These are phyloP conservation scores for Larix sibirica DNA, from an alignment of 83 land plant species.

Conservation along the genomic window DNA sequence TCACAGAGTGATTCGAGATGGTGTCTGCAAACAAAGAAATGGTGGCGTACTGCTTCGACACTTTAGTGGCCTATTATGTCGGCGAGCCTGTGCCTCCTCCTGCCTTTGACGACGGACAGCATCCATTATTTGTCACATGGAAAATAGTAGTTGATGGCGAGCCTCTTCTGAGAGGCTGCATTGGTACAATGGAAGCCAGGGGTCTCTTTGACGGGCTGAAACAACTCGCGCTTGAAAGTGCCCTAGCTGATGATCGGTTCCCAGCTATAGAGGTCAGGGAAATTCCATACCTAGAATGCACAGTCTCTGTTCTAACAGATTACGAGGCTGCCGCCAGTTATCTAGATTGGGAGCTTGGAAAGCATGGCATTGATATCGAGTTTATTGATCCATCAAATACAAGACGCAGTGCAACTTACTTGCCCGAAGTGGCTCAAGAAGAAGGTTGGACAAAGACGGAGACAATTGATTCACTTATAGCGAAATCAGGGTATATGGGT, in stretches of 20 bases:
- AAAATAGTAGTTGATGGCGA: too few relatives aligned
- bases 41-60: slow-evolving; percentile 94
- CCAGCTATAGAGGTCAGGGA: slow-evolving; percentile 95
- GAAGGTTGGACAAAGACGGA: slow-evolving; percentile 98
- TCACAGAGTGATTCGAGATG: too few relatives aligned
- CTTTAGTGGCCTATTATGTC: slow-evolving; percentile 86
- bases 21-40: too few relatives aligned
- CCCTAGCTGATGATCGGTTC: slow-evolving; percentile 87
- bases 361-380: slow-evolving; percentile 95
- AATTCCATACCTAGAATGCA: slow-evolving; percentile 91
- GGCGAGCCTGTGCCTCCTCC: slow-evolving; percentile 36
- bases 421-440: slow-evolving; percentile 95
- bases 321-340: slow-evolving; percentile 84
- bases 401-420: slow-evolving; percentile 91
- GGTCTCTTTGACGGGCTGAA: too few relatives aligned
- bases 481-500: slow-evolving; percentile 90
- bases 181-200: too few relatives aligned
- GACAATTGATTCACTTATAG: slow-evolving; percentile 91
- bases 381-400: slow-evolving; percentile 89
- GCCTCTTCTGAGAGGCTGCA: too few relatives aligned
- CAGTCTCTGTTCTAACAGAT: slow-evolving; percentile 89
- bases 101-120: too few relatives aligned
- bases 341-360: slow-evolving; percentile 97
- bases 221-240: slow-evolving; percentile 50
- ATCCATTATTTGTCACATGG: too few relatives aligned